Base-by-base conservation (phyloP, 1,139 yeast species). In the Chernovozyma aurita region DNA sequence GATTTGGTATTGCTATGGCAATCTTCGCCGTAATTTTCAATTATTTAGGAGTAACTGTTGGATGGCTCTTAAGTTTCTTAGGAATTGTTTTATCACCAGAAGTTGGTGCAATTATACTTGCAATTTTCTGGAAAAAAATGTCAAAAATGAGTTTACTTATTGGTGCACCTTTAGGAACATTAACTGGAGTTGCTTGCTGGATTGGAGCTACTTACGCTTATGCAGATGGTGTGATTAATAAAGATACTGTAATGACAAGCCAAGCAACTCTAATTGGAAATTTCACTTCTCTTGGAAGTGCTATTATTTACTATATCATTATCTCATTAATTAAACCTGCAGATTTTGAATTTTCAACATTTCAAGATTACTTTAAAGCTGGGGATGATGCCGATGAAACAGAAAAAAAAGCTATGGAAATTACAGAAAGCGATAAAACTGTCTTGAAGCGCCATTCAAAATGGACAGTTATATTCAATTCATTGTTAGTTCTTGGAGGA, bases 81-180 rank as follows among this genome's bases (percentile, higher is more conserved):
- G 70, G 70, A 33, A 62, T 64, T 33, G 48, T 61, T 14, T 42
- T 65, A 21, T 31, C 32, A 4, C 35, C 35, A 12, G 65, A 63
- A 34, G 70, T 63, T 22, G 47, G 59, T 38, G 64, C 68, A 2
- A 53, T 64, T n/a, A 48, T 54, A 3, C 47, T 55, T 27, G 50
- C 65, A 14, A 53, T 52, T 25, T 75, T 75, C 38, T 77, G 81
- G 50, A 67, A 70, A 31, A 77, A 75, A 27, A 67, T 74, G 38
- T 65, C 75, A 3, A 57, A 51, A 36, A 51, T 50, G 35, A 65
- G 74, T 3, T 67, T 70, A 11, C 40, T 62, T 13, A 49, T 68
- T 22, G 69, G 78, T 3, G 73, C 77, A 3, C 65, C 76, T 5
- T 45, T 72, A 26, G 76, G 77, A 1, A 65, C 78, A 2, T 43